Evolutionary conservation across 163 green algal genomes (phyloP), one percentile per base, ranked within the genome.

Genomic region (Chlorella variabilis): DNA sequence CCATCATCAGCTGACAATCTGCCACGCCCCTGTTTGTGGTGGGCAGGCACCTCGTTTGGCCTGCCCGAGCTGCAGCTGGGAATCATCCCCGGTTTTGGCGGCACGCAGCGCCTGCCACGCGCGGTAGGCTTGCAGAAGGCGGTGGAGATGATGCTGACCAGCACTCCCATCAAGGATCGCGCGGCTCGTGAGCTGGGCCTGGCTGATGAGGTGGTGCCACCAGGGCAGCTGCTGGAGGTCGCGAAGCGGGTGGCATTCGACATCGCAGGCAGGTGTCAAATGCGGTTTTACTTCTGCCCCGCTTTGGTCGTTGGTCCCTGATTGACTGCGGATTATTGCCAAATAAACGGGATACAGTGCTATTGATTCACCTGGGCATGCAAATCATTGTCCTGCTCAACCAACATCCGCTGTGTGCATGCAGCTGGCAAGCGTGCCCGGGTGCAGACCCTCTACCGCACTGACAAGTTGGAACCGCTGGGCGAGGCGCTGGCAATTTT

Each of bases 81-180:
- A 71, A 93, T 93, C 66, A 80, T 93, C 67, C 90, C 90, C 17
- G 90, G 91, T 33, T 96, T 98, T 90, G 94, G 96, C 42, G 96
- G 96, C 83, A 99, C 96, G 7, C 96, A 99, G 91, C 89, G 97
- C 49, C 89, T 99, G 85, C 97, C 97, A 4, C 91, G 97, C 48
- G 86, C 99, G 29, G 95, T 99, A 38, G 97, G 97, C 25, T 87
- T 99, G 80, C 84, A 96, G 73, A 96, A 96, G 82, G 93, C 83
- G 17, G 84, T 96, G 31, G 87, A 97, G 85, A 98, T 99, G 93
- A 99, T 99, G 93, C 92, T 99, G 20, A 98, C 92, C 45, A 85
- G 67, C 71, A 87, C 93, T 77, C 92, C 92, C 49, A 88, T 98
- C 79, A 94, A 91, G 83, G 91, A 87, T 3, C 74, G 88, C 7